These are phyloP conservation scores for Quercus mongolica DNA, from an alignment of 306 rosid genomes.

Conservation along the genomic window DNA sequence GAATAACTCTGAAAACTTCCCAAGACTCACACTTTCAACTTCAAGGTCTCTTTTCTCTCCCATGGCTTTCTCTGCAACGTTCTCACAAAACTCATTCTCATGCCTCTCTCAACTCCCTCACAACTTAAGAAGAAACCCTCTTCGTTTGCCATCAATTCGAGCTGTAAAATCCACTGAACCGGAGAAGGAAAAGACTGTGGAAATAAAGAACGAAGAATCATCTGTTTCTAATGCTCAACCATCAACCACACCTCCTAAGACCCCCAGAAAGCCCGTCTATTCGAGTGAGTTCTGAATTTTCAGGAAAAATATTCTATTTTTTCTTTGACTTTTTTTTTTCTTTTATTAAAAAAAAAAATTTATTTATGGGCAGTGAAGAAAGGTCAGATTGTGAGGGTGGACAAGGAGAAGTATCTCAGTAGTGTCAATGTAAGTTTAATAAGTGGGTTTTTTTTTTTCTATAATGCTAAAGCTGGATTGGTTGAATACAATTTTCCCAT, in stretches of 20 bases:
- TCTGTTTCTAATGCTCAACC: constrained; percentile 47
- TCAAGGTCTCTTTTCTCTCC: constrained; percentile 22
- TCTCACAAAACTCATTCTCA: constrained; percentile 40
- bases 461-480: too few species aligned
- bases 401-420: constrained; percentile 86
- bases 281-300: constrained; percentile 49
- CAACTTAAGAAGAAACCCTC: constrained; percentile 40
- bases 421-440: constrained; percentile 67
- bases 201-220: constrained; percentile 45
- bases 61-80: constrained; percentile 59
- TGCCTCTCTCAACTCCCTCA: constrained; percentile 37
- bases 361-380: constrained; percentile 77
- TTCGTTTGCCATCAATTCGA: constrained; percentile 35
- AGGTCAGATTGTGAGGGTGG: constrained; percentile 96
- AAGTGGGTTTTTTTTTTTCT: background rate
- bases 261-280: constrained; percentile 77
- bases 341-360: too few species aligned
- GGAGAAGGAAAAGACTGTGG: constrained; percentile 28
- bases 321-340: background rate
- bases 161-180: constrained; percentile 60
- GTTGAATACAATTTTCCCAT: too few species aligned
- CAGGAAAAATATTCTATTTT: background rate
- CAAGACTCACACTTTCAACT: background rate
- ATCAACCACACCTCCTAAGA: constrained; percentile 42
- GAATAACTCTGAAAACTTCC: background rate